phyloP scores from a whole-genome alignment of 2,329 filamentous ascomycete species.

The Cordyceps pruinosa region DNA sequence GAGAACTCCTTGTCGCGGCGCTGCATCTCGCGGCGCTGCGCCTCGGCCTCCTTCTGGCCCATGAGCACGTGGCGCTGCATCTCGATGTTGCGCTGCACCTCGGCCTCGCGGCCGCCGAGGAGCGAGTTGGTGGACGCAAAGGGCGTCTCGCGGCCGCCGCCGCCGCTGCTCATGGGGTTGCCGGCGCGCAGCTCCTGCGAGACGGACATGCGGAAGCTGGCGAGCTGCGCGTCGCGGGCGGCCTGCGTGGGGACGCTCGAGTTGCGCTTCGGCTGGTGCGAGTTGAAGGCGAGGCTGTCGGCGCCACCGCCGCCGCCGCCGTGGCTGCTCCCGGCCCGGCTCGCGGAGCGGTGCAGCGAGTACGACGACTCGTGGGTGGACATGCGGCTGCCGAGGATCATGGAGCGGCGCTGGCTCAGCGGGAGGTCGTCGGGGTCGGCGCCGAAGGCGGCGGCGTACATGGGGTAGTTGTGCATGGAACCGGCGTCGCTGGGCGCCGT shows the following conservation, averaged over 20 bases:
- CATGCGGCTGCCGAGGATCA: slow-evolving; percentile 45
- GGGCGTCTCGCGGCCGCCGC: slow-evolving; percentile 32
- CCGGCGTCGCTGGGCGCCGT: slow-evolving; percentile 35
- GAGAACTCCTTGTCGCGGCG: slow-evolving; percentile 49
- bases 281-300: slow-evolving; percentile 40
- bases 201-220: slow-evolving; percentile 60
- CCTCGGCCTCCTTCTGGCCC: slow-evolving; percentile 56
- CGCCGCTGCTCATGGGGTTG: slow-evolving; percentile 26
- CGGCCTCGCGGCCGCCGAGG: slow-evolving; percentile 30
- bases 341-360: slow-evolving; percentile 3
- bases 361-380: slow-evolving; percentile 16
- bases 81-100: slow-evolving; percentile 44
- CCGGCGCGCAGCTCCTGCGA: slow-evolving; percentile 51
- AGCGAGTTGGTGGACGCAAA: slow-evolving; percentile 29
- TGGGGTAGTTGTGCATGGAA: slow-evolving; percentile 32
- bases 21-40: slow-evolving; percentile 52
- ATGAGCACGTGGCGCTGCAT: slow-evolving; percentile 50
- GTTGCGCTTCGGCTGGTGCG: slow-evolving; percentile 46
- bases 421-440: slow-evolving; percentile 61
- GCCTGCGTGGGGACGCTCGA: slow-evolving; percentile 35
- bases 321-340: slow-evolving; percentile 12
- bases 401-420: slow-evolving; percentile 58
- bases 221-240: slow-evolving; percentile 52
- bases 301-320: slow-evolving; percentile 29
- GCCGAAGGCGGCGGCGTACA: slow-evolving; percentile 23